Percentiles rank a stretch among this genome's conserved stretches.
phyloP scores from a whole-genome alignment of 208 protist genomes.

The Wallacemonas sp. region DNA sequence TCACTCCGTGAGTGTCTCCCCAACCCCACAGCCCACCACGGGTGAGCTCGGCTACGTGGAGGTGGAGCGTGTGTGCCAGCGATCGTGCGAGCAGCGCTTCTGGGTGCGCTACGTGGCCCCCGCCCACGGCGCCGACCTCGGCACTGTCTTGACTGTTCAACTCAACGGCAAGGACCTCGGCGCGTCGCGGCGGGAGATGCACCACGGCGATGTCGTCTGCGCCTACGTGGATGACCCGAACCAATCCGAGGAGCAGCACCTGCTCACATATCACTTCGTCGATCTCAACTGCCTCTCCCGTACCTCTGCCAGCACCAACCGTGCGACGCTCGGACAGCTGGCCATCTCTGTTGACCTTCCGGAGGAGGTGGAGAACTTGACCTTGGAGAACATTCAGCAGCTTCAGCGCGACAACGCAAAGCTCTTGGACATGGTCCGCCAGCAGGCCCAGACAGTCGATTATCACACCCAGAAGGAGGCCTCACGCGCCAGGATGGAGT shows the following conservation, averaged over 20 bases:
- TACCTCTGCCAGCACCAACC: constrained; percentile 11
- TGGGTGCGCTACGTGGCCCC: constrained; percentile 54
- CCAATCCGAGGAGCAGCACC: constrained; percentile 28
- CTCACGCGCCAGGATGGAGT: constrained; percentile 8
- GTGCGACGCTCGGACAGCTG: constrained; percentile 47
- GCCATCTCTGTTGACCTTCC: constrained; percentile 41
- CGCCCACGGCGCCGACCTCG: constrained; percentile 25
- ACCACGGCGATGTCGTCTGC: constrained; percentile 70
- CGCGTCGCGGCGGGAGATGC: constrained; percentile 38
- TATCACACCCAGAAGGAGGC: constrained; percentile 44
- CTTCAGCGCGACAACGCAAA: constrained; percentile 63
- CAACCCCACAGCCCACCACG: background rate
- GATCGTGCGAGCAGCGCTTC: constrained; percentile 55
- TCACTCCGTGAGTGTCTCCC: background rate
- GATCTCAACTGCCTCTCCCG: constrained; percentile 67
- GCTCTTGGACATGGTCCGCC: constrained; percentile 56
- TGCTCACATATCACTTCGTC: constrained; percentile 71
- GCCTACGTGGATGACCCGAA: constrained; percentile 45
- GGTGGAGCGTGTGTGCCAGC: constrained; percentile 57
- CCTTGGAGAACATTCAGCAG: constrained; percentile 50
- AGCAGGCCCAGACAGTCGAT: constrained; percentile 51
- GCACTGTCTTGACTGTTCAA: constrained; percentile 26
- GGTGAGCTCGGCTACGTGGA: constrained; percentile 40
- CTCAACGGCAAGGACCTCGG: constrained; percentile 60
- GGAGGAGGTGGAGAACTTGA: constrained; percentile 28